These are phyloP conservation scores for Cyberlindnera americana DNA, from an alignment of 805 yeast species.

Conservation along the genomic window DNA sequence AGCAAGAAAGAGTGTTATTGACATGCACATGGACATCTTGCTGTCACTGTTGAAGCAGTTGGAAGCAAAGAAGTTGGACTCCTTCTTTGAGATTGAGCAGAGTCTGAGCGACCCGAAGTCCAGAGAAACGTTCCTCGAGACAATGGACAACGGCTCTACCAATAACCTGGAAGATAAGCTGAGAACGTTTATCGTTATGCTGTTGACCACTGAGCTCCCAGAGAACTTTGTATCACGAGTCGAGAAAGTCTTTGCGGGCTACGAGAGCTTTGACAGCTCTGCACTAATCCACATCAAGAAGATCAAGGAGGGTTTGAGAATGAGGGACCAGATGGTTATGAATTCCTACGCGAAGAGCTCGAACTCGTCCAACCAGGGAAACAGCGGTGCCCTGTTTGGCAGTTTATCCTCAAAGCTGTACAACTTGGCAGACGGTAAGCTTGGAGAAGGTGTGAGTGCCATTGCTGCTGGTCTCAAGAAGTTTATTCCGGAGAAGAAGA, in stretches of 20 bases:
- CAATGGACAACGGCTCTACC: slow-evolving; percentile 47
- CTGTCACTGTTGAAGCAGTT: slow-evolving; percentile 78
- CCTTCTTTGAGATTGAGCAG: slow-evolving; percentile 93
- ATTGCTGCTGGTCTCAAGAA: slow-evolving; percentile 85
- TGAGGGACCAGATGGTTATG: slow-evolving; percentile 38
- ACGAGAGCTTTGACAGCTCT: slow-evolving; percentile 56
- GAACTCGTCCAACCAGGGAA: slow-evolving; percentile 22
- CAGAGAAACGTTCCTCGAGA: slow-evolving; percentile 56
- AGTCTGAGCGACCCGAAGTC: slow-evolving; percentile 54
- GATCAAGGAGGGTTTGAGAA: slow-evolving; percentile 70
- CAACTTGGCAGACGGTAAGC: slow-evolving; percentile 74
- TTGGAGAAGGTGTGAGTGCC: slow-evolving; percentile 87
- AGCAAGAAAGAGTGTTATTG: slow-evolving; percentile 80
- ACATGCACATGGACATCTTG: slow-evolving; percentile 95
- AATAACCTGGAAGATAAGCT: slow-evolving; percentile 78
- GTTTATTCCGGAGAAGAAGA: slow-evolving; percentile 81
- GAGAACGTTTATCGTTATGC: slow-evolving; percentile 82
- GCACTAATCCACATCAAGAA: slow-evolving; percentile 74
- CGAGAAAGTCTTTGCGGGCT: slow-evolving; percentile 53
- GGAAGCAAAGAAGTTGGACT: slow-evolving; percentile 83
- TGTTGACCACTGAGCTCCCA: slow-evolving; percentile 49
- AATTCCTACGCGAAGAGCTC: slow-evolving; percentile 32
- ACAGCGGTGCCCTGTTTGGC: slow-evolving; percentile 56
- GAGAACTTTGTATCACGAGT: slow-evolving; percentile 54
- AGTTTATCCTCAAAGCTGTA: slow-evolving; percentile 75